Percentiles rank a stretch among this genome's conserved stretches.
Conservation (phyloP, 768 basidiomycete species). For the Mycena leptocephala region DNA sequence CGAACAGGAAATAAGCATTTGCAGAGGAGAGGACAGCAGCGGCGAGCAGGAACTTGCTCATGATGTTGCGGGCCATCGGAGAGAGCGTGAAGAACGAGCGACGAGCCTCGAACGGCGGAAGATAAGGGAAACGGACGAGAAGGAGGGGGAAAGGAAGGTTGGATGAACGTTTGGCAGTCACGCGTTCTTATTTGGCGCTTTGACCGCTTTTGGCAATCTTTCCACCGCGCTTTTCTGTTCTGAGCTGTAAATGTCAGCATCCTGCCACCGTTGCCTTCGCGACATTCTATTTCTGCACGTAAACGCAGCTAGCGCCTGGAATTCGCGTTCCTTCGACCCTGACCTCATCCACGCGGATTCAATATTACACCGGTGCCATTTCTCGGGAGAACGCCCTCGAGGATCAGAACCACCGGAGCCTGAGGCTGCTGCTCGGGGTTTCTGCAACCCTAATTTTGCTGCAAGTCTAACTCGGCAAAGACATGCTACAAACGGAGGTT, state of each 20-base stretch:
- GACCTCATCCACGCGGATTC: neutral
- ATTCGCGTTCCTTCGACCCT: neutral
- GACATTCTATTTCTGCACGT: conserved; percentile 8
- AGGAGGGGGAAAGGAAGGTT: conserved; percentile 10
- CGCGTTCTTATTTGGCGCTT: neutral
- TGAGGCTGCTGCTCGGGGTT: neutral
- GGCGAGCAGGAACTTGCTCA: conserved; percentile 35
- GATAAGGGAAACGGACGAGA: conserved; percentile 23
- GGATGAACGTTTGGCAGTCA: neutral
- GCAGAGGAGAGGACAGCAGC: conserved; percentile 32
- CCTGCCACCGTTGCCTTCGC: neutral
- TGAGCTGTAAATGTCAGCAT: neutral
- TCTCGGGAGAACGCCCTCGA: neutral
- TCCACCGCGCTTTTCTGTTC: neutral
- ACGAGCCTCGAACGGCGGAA: conserved; percentile 21
- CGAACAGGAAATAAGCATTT: conserved; percentile 36
- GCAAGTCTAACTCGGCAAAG: neutral
- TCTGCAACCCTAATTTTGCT: neutral
- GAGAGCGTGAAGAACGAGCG: conserved; percentile 25
- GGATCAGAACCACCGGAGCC: conserved; percentile 1
- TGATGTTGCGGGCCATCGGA: conserved; percentile 27
- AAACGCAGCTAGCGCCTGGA: neutral
- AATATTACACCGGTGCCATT: conserved; percentile 1
- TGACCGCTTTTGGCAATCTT: neutral
- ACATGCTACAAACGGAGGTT: neutral